Conservation (phyloP, 1,284 basidiomycete genomes). For the Leccinum pallidistipes region DNA sequence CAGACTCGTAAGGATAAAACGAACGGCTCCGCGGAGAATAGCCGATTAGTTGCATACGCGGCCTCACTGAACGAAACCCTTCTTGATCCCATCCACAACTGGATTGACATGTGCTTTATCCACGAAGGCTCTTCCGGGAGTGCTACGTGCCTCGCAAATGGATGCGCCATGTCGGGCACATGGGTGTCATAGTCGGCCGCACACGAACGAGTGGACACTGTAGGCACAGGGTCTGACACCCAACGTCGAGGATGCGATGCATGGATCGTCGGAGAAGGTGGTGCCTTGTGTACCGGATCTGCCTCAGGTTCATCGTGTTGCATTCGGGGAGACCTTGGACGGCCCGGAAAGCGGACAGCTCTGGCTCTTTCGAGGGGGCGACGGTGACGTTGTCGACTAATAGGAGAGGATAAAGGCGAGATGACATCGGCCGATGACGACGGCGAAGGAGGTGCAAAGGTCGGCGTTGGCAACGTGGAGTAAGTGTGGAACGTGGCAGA, state of each 20-base stretch:
- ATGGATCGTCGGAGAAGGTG: conserved; percentile 6
- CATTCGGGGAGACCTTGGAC: conserved; percentile 25
- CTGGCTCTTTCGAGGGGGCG: conserved; percentile 34
- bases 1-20: conserved; percentile 29
- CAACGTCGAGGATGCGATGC: conserved; percentile 13
- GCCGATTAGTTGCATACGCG: conserved; percentile 58
- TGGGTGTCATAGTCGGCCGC: conserved; percentile 1
- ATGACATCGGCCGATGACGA: conserved; percentile 29
- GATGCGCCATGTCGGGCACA: conserved; percentile 13
- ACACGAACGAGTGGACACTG: conserved; percentile 4
- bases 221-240: conserved; percentile 5
- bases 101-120: conserved; percentile 54
- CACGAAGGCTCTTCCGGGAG: conserved; percentile 47
- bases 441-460: conserved; percentile 33
- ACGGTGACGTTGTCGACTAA: conserved; percentile 23
- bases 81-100: conserved; percentile 78
- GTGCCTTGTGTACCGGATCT: conserved; percentile 1
- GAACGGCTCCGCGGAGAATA: conserved; percentile 41
- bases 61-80: conserved; percentile 62
- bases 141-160: conserved; percentile 14
- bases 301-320: conserved; percentile 22
- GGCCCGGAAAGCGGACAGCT: conserved; percentile 30
- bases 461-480: conserved; percentile 31
- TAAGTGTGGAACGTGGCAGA: conserved; percentile 26
- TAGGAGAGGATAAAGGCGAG: conserved; percentile 22